A percentile compares a stretch with the other conserved stretches of the same genome.
Conservation (phyloP, 768 basidiomycete species). For the Infundibulicybe gibba region DNA sequence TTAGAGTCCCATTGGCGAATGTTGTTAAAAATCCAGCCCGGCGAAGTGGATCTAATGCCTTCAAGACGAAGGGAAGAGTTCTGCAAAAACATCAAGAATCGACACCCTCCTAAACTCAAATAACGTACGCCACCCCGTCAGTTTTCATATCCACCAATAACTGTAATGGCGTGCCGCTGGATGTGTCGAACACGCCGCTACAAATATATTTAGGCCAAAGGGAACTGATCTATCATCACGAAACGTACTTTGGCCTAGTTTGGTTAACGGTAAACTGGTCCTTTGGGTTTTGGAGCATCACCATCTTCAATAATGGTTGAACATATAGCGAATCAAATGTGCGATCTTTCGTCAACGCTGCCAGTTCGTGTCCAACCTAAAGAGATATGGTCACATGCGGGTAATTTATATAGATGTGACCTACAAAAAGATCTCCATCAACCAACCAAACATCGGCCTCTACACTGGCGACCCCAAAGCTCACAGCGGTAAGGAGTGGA, state of each 20-base stretch:
- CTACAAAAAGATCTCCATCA: slow-evolving; percentile 38
- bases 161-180: slow-evolving; percentile 36
- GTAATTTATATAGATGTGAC: slow-evolving; percentile 6
- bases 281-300: slow-evolving; percentile 38
- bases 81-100: slow-evolving; percentile 9
- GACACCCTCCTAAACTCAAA: not conserved
- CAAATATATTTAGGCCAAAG: not conserved
- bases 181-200: slow-evolving; percentile 51
- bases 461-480: slow-evolving; percentile 45
- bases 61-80: slow-evolving; percentile 39
- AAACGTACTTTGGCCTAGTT: slow-evolving; percentile 35
- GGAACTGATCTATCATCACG: not conserved
- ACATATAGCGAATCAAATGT: slow-evolving; percentile 47
- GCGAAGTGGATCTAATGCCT: slow-evolving; percentile 42
- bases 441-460: slow-evolving; percentile 52
- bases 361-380: slow-evolving; percentile 43
- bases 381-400: not conserved
- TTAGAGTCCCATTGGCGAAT: slow-evolving; percentile 35
- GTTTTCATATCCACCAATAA: slow-evolving; percentile 53
- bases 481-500: slow-evolving; percentile 43
- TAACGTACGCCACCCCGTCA: slow-evolving; percentile 38
- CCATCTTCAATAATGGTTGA: slow-evolving; percentile 38
- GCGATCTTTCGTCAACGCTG: slow-evolving; percentile 35
- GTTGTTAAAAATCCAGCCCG: slow-evolving; percentile 42
- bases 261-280: slow-evolving; percentile 35